These are phyloP conservation scores for Trichoderma semiorbis DNA, from an alignment of 2,329 filamentous ascomycete genomes.

Conservation along the genomic window DNA sequence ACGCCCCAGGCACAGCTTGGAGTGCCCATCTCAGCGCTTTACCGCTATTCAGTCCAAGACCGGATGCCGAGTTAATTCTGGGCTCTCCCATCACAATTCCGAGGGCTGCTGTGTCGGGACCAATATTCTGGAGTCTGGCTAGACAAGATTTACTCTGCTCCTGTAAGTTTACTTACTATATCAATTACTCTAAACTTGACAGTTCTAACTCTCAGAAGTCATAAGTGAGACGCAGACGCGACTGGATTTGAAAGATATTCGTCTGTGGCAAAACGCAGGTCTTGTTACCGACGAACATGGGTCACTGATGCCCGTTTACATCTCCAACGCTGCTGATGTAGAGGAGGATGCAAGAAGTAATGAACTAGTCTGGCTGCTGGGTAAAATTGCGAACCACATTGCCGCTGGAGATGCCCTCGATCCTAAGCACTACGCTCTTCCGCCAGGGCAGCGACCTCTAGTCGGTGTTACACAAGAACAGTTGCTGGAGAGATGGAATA, in stretches of 20 bases:
- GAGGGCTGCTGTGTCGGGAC: slow-evolving; percentile 1
- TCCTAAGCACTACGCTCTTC: slow-evolving; percentile 4
- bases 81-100: slow-evolving; percentile 10
- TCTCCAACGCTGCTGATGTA: not conserved
- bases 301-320: not conserved
- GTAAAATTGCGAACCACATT: slow-evolving; percentile 7
- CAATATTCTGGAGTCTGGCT: slow-evolving; percentile 5
- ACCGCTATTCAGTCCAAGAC: not conserved
- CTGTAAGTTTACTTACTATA: not conserved
- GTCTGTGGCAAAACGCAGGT: slow-evolving; percentile 6
- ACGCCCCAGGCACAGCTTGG: slow-evolving; percentile 7
- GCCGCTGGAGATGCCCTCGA: slow-evolving; percentile 2
- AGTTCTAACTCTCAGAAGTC: not conserved
- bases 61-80: not conserved
- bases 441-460: not conserved
- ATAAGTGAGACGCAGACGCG: slow-evolving; percentile 9
- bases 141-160: slow-evolving; percentile 7
- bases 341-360: slow-evolving; percentile 3
- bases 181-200: no score
- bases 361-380: slow-evolving; percentile 2
- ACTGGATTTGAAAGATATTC: slow-evolving; percentile 5
- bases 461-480: slow-evolving; percentile 9
- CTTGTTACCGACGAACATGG: slow-evolving; percentile 7
- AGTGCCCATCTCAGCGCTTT: slow-evolving; percentile 12
- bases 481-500: slow-evolving; percentile 3